phyloP scores from a whole-genome alignment of 1,284 basidiomycete species.

The Volvariella volvacea region DNA sequence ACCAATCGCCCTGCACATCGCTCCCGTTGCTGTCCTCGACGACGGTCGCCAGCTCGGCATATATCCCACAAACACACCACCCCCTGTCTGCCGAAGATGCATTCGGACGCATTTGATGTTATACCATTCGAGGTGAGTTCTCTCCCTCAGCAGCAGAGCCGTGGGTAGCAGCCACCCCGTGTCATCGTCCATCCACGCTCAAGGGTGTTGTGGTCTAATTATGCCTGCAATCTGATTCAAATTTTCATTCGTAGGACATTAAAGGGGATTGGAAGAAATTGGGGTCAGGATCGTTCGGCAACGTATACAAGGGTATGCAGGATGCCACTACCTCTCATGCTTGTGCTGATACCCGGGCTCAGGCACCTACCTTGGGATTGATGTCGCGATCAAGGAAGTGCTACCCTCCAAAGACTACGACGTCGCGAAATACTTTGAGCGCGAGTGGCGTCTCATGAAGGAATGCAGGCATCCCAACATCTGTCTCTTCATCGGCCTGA shows the following conservation, averaged over 20 bases:
- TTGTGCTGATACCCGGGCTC: conserved; percentile 2
- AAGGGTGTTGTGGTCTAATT: neutral
- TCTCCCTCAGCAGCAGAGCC: conserved; percentile 1
- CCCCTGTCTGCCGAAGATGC: conserved; percentile 3
- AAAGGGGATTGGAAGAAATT: conserved; percentile 84
- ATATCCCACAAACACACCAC: too few relatives aligned
- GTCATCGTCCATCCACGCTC: neutral
- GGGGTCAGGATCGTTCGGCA: conserved; percentile 88
- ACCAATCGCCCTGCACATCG: too few relatives aligned
- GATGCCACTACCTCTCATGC: too few relatives aligned
- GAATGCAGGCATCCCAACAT: conserved; percentile 82
- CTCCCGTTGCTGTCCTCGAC: too few relatives aligned
- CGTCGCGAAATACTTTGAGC: conserved; percentile 94
- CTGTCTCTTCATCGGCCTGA: conserved; percentile 91
- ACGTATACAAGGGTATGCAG: conserved; percentile 77
- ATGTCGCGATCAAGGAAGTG: conserved; percentile 95
- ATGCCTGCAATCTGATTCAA: conserved; percentile 1
- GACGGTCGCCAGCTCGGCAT: too few relatives aligned
- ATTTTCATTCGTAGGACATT: conserved; percentile 68
- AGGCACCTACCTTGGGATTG: conserved; percentile 90
- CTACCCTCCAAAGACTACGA: conserved; percentile 86
- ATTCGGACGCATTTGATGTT: conserved; percentile 72
- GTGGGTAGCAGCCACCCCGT: neutral
- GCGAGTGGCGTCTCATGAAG: conserved; percentile 96
- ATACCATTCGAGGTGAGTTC: conserved; percentile 67